These are phyloP conservation scores for Geranium incanum DNA, from an alignment of 441 rosid genomes.

Conservation along the genomic window DNA sequence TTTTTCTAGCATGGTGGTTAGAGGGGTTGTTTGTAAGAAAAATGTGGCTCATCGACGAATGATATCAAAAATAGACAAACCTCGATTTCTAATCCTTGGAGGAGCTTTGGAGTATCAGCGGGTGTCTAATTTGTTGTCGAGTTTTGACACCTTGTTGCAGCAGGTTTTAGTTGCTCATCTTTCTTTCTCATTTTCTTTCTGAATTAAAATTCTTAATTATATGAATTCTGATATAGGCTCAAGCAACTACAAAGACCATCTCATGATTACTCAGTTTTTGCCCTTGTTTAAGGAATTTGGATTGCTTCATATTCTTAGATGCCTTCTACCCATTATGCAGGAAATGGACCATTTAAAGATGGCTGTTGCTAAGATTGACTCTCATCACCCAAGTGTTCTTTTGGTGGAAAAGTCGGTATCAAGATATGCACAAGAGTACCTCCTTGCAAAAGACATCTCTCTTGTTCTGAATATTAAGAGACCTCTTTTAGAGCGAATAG, in stretches of 20 bases:
- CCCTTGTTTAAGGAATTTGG: slow-evolving; percentile 12
- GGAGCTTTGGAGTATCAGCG: slow-evolving; percentile 98
- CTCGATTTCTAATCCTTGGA: slow-evolving; percentile 78
- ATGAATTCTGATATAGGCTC: slow-evolving; percentile 14
- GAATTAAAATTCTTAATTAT: slow-evolving; percentile 3
- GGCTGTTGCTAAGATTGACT: slow-evolving; percentile 94
- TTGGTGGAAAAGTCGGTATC: slow-evolving; percentile 98
- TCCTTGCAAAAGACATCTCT: slow-evolving; percentile 79
- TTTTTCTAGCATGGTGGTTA: slow-evolving; percentile 67
- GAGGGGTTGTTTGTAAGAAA: slow-evolving; percentile 98
- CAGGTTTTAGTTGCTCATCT: slow-evolving; percentile 54
- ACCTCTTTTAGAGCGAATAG: slow-evolving; percentile 83
- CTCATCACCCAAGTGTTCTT: slow-evolving; percentile 76
- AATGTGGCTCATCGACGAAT: slow-evolving; percentile 53
- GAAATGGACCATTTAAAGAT: slow-evolving; percentile 97
- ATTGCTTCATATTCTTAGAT: slow-evolving; percentile 18
- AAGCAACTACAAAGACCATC: not conserved
- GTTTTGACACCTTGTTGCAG: slow-evolving; percentile 90
- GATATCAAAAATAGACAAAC: slow-evolving; percentile 74
- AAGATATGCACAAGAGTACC: slow-evolving; percentile 84
- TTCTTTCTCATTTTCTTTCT: slow-evolving; percentile 18
- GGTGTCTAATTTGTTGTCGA: slow-evolving; percentile 75
- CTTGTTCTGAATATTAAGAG: slow-evolving; percentile 90
- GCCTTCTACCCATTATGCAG: slow-evolving; percentile 30
- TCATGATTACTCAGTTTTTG: slow-evolving; percentile 8